Conservation (phyloP, 2,329 filamentous ascomycete genomes). For the Sporothrix inflata region DNA sequence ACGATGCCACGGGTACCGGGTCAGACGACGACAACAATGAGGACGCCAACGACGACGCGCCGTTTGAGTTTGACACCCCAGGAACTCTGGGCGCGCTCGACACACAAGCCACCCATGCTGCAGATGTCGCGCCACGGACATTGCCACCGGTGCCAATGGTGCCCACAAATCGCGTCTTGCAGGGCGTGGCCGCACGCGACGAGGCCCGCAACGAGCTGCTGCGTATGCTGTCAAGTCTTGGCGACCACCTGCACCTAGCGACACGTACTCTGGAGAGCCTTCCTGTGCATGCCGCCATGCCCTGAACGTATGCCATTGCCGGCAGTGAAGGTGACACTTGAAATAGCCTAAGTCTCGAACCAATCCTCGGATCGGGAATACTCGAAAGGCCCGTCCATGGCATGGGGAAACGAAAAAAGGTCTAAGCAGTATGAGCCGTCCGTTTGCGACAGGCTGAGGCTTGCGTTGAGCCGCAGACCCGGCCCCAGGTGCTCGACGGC, state of each 20-base stretch:
- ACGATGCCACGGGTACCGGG: not conserved
- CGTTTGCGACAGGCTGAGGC: not conserved
- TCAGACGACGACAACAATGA: not conserved
- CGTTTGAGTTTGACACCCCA: slow-evolving; percentile 46
- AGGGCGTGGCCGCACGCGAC: slow-evolving; percentile 39
- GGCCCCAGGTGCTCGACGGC: not conserved
- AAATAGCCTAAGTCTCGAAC: not conserved
- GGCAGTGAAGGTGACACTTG: too few relatives aligned
- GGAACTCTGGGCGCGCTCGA: not conserved
- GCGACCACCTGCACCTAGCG: slow-evolving; percentile 40
- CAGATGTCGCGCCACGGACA: not conserved
- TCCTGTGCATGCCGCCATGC: slow-evolving; percentile 35
- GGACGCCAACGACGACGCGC: slow-evolving; percentile 46
- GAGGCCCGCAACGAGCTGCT: slow-evolving; percentile 42
- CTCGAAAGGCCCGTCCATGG: not conserved
- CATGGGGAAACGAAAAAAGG: not conserved
- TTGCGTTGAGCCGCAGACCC: not conserved
- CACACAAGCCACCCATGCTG: too few relatives aligned
- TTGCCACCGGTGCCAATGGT: slow-evolving; percentile 5
- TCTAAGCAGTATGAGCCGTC: not conserved
- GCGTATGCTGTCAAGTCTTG: slow-evolving; percentile 42
- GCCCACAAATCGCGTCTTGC: slow-evolving; percentile 55
- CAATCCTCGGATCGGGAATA: not conserved
- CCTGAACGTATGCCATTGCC: not conserved
- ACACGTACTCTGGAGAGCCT: slow-evolving; percentile 38